phyloP scores from a whole-genome alignment of 768 basidiomycete species.

The Sporobolomyces pararoseus region DNA sequence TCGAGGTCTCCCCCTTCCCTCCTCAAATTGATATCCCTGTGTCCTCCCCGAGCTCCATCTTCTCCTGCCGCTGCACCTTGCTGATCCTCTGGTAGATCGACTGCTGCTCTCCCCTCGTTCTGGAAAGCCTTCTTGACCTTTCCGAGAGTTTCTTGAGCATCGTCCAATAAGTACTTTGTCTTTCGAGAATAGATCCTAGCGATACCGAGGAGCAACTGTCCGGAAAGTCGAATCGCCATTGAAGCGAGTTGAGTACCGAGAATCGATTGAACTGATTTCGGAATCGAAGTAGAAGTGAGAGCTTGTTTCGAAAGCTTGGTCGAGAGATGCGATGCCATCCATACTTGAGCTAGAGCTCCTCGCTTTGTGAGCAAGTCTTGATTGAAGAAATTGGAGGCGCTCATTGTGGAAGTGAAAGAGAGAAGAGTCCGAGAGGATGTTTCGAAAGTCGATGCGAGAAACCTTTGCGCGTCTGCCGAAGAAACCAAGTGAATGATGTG shows the following conservation, averaged over 20 bases:
- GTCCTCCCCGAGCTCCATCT: neutral
- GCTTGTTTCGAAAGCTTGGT: conserved; percentile 94
- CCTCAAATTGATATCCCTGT: conserved; percentile 26
- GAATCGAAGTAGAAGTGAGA: conserved; percentile 90
- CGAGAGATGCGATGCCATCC: conserved; percentile 99
- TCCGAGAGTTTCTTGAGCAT: conserved; percentile 91
- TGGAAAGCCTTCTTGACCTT: conserved; percentile 95
- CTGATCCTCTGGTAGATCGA: conserved; percentile 86
- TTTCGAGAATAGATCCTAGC: conserved; percentile 97
- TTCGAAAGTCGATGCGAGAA: neutral
- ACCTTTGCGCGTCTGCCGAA: neutral
- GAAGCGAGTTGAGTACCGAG: conserved; percentile 80
- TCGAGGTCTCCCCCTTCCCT: conserved; percentile 33
- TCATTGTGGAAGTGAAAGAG: neutral
- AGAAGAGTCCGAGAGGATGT: neutral
- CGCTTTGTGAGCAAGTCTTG: conserved; percentile 89
- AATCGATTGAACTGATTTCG: conserved; percentile 92
- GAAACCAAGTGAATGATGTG: too few relatives aligned
- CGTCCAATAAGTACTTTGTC: conserved; percentile 93
- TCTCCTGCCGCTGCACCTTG: conserved; percentile 58
- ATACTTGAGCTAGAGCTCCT: conserved; percentile 91
- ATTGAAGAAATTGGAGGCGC: conserved; percentile 62
- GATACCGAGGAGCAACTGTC: conserved; percentile 91
- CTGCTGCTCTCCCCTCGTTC: conserved; percentile 67
- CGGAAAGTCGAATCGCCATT: conserved; percentile 93